Base-by-base conservation (phyloP, 345 rosid species). In the Streptanthus diversifolius region DNA sequence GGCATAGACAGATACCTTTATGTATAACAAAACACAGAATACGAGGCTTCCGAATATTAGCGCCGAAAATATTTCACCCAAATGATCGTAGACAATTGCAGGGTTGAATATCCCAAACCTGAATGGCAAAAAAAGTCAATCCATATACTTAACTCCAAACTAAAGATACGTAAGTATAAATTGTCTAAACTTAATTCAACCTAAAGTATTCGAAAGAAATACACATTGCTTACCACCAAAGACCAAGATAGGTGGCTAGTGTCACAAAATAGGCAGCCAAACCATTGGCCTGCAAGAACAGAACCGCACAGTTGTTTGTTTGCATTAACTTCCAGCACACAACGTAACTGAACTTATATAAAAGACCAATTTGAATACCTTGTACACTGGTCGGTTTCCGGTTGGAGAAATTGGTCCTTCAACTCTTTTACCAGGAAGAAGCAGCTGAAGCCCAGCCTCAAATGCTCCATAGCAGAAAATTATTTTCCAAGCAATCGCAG, bases 91-190 rank as follows among this genome's bases (percentile, higher is more conserved):
- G 70, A 95, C 96, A 77, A 90, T 52, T 0, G 95, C 48, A 19
- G 97, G 93, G 86, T 82, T 90, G 82, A 95, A 90, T 80, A 95
- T 86, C 24, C 98, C 92, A 73, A 84, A 92, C 98, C 99, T 92
- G 90, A 82, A 78, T 40, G 70, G 68, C 45, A 11, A 24, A 67
- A 18, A 72, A 58, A 35, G 60, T 18, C 49, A 62, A 56, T 14
- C 55, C 51, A 62, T 35, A 53, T 18, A 75, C 64, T 62, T 9
- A 5, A 62, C 8, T 1, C 41, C 35, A 24, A 70, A 18, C 32
- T 11, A 18, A 41, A 53, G 14, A 35, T 24, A 51, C n/a, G 17
- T 68, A n/a, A 29, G 37, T 17, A 17, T 12, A 41, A 22, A 21
- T 2, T 40, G 2, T 60, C 32, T 15, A 53, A 63, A 25, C 18